Evolutionary conservation across 164 flowering plant species (phyloP), one percentile per base, ranked within the genome.

Genomic region (Pachysandra terminalis): DNA sequence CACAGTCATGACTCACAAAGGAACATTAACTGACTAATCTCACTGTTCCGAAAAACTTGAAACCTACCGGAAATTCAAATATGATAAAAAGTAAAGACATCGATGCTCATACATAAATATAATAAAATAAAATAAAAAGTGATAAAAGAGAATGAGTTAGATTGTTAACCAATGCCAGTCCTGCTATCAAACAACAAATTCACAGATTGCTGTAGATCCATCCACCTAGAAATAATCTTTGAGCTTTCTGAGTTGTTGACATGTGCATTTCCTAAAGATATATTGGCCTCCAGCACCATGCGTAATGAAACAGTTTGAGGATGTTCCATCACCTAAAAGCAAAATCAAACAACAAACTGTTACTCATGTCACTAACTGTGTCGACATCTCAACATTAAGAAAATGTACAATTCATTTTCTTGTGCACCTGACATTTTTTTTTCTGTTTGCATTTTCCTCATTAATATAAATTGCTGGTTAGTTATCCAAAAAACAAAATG

Each of bases 241-340:
- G 82, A 60, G 16, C 48, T 73, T 19, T 81, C 83, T 57, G 72
- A 35, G 14, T 73, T 75, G 37, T 82, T 84, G 40, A 26, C 49
- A 74, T 77, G 76, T 40, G 92, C 87, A 79, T 86, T 79, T 59
- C 82, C 78, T 70, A 91, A 65, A 24, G 81, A 71, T 48, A 78
- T 79, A 73, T 87, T 88, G 54, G 86, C 51, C 65, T 84, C 73
- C 37, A 94, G 67, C 62, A 94, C 89, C 79, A 81, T 85, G 64
- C 64, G 66, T 28, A 91, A 74, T 63, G 83, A 66, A 74, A 81
- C 76, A 68, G 96, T 90, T 63, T 90, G 98, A 51, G 96, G 86
- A 77, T 94, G 97, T 71, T 85, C 93, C 86, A 85, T 81, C 66
- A 83, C 84, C 98, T 91, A 67, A 65, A 71, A 75, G 35, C 66